Conservation (phyloP, 2,329 filamentous ascomycete species). For the Colletotrichum noveboracense region DNA sequence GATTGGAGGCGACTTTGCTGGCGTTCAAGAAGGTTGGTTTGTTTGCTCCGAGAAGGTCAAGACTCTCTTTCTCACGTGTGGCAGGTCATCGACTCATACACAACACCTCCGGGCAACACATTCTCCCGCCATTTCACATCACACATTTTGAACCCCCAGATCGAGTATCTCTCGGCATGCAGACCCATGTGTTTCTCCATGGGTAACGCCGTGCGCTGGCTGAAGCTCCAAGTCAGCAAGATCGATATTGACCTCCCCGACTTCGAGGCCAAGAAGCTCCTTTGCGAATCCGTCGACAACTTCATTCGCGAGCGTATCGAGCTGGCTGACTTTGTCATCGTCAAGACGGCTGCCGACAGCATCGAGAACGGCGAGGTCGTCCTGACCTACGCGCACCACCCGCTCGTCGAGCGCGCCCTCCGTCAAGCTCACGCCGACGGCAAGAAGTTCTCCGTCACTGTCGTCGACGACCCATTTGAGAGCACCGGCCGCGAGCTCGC, state of each 20-base stretch:
- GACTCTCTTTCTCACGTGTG: conserved; percentile 16
- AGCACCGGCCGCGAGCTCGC: conserved; percentile 65
- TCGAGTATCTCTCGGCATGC: conserved; percentile 91
- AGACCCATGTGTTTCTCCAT: conserved; percentile 96
- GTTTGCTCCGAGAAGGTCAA: neutral
- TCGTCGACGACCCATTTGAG: conserved; percentile 75
- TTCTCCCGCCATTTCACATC: conserved; percentile 90
- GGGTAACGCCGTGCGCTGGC: conserved; percentile 93
- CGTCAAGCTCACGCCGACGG: conserved; percentile 73
- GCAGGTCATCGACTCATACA: conserved; percentile 91
- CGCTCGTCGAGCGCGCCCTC: conserved; percentile 83
- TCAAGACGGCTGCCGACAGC: conserved; percentile 74
- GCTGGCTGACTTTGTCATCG: conserved; percentile 85
- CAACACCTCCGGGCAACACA: conserved; percentile 82
- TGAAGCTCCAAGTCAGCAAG: conserved; percentile 91
- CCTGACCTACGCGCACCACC: conserved; percentile 85
- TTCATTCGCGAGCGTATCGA: conserved; percentile 92
- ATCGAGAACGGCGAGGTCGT: conserved; percentile 83
- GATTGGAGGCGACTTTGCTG: conserved; percentile 85
- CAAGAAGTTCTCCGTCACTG: conserved; percentile 80
- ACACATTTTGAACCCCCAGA: conserved; percentile 91
- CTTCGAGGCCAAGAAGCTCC: conserved; percentile 75
- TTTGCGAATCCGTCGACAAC: conserved; percentile 76
- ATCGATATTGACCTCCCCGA: conserved; percentile 88
- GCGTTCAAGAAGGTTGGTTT: conserved; percentile 80